These are phyloP conservation scores for Pestalotiopsis sp. DNA, from an alignment of 2,329 filamentous ascomycete species.

Conservation along the genomic window DNA sequence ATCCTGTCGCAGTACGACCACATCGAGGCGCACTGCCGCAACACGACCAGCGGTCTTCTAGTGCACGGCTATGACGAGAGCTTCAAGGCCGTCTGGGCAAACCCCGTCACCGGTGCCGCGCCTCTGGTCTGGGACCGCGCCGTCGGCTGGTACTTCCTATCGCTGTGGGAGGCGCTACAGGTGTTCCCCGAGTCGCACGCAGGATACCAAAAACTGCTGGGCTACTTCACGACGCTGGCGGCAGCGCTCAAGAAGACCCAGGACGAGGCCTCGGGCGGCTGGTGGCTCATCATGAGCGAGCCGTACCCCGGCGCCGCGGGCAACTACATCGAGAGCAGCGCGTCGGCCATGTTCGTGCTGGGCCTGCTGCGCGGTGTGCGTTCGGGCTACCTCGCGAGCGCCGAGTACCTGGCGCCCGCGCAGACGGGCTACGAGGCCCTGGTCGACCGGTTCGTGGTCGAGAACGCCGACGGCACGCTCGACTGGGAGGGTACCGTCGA, in stretches of 20 bases:
- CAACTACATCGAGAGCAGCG: conserved; percentile 65
- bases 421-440: conserved; percentile 47
- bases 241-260: conserved; percentile 43
- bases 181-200: conserved; percentile 40
- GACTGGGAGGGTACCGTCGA: conserved; percentile 54
- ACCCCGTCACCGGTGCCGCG: conserved; percentile 47
- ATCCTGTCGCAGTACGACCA: conserved; percentile 45
- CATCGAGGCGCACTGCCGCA: conserved; percentile 42
- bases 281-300: conserved; percentile 61
- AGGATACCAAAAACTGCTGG: conserved; percentile 39
- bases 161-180: conserved; percentile 50
- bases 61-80: conserved; percentile 56
- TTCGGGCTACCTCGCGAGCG: conserved; percentile 35
- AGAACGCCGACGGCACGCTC: conserved; percentile 48
- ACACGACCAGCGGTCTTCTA: conserved; percentile 42
- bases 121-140: conserved; percentile 55
- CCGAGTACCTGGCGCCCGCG: conserved; percentile 38
- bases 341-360: conserved; percentile 60
- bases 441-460: conserved; percentile 46
- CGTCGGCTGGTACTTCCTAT: conserved; percentile 53
- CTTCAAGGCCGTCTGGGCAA: conserved; percentile 50
- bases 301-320: conserved; percentile 47
- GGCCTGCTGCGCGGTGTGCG: conserved; percentile 50
- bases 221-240: conserved; percentile 44
- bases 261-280: conserved; percentile 48